Base-by-base conservation (phyloP, 139 green algal genomes). In the Edaphochlamys debaryana region DNA sequence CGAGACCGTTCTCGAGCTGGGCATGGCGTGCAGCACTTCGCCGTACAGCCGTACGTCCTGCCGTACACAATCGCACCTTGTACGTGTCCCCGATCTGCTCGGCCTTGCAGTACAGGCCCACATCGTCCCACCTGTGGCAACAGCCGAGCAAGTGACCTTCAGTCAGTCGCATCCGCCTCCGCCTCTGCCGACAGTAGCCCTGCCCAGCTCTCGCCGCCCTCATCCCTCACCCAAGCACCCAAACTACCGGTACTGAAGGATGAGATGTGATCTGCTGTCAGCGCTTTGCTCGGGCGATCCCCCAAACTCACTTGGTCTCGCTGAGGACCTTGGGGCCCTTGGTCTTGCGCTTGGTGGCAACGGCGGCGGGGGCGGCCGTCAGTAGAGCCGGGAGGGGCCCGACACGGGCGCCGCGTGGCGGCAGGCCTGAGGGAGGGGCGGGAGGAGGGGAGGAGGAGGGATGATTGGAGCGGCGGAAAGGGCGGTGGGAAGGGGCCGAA, bases 111-210 rank as follows among this genome's bases (percentile, higher is more conserved):
- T 8, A 7, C 40, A 81, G 75, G 1, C 60, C 75, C 75, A 81
- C 75, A 27, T 81, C 75, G 17, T 81, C 75, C 0, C 36, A 81
- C 60, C 75, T 81, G 71, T 25, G 32, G 34, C 13, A 23, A 25
- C 1, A 13, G 45, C 45, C 45, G 45, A 9, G 45, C 45, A 54
- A 13, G 45, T 9, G 45, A 22, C 45, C 11, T 54, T 9, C 45
- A 62, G 13, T 30, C 13, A 7, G 20, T 29, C 17, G 4, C 52
- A 20, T 62, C 25, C 52, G 20, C 17, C 17, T 7, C 13, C 20
- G 15, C 17, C 4, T 62, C 17, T 19, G 6, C 29, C 32, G 29
- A 40, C 1, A 27, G 41, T 30, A 27, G 25, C 23, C 29, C 13
- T 41, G n/a, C n/a, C n/a, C n/a, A n/a, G n/a, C n/a, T n/a, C n/a